Evolutionary conservation across 345 rosid genomes (phyloP).

Genomic region (Syzygium jambos): DNA sequence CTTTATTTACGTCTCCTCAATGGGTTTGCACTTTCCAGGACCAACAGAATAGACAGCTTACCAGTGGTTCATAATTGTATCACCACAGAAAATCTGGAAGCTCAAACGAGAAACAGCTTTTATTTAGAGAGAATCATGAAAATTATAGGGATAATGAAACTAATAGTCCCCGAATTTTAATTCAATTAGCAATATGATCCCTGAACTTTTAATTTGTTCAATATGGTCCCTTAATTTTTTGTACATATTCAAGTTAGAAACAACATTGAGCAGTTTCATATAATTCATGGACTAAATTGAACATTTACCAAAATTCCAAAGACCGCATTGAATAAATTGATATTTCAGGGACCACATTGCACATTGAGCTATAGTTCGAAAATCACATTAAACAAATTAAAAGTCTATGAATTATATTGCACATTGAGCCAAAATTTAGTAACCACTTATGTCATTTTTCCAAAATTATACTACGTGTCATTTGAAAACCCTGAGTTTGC

Average conservation of each 20-base stretch:
- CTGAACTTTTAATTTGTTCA: background rate
- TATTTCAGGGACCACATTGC: background rate
- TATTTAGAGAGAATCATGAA: background rate
- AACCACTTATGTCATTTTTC: background rate
- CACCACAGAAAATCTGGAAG: background rate
- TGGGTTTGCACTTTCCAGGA: background rate
- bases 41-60: background rate
- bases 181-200: accelerated
- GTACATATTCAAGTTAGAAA: background rate
- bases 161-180: background rate
- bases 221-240: background rate
- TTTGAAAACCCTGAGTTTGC: no score
- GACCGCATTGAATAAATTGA: accelerated
- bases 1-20: background rate
- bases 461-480: no score
- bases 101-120: background rate
- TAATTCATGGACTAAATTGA: background rate
- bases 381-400: background rate
- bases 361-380: background rate
- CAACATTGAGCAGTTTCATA: background rate
- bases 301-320: background rate
- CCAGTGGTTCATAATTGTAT: background rate
- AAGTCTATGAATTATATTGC: no score
- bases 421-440: background rate
- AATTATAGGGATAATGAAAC: background rate